Evolutionary conservation across 208 protist genomes (phyloP), one percentile per base, ranked within the genome.

Genomic region (Tritrichomonas foetus): DNA sequence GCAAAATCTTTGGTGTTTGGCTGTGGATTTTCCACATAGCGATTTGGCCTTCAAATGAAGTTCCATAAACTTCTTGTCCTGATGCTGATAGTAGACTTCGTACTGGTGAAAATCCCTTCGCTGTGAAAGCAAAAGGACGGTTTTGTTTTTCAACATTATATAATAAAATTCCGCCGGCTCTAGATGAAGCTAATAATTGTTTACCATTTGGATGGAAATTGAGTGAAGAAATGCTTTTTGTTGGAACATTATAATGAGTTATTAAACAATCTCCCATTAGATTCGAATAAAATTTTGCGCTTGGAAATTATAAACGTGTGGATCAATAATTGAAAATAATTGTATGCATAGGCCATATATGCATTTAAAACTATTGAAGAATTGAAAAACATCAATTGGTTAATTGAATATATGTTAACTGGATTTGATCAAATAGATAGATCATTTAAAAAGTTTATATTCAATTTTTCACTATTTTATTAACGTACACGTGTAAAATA

Each of bases 201-300:
- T 53, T 49, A 8, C 41, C 25, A n/a, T n/a, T 53, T n/a, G 74
- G 74, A 30, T 82, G 74, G n/a, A 82, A 82, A 14, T 49, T 25
- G 53, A 82, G 36, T 30, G 74, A 82, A 53, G 74, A 33, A n/a
- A 82, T 82, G 53, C n/a, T 47, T 82, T 82, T 82, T 49, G 41
- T 30, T 82, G 41, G 74, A 30, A 82, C 41, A 50, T 78, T 25
- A 44, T 41, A 78, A 78, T 78, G 53, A 61, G 53, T 61, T 5
- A 61, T 61, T 61, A 61, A 61, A 61, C 53, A 61, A 16, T 61
- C 53, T 22, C 16, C 16, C 53, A 61, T 61, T n/a, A n/a, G n/a
- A n/a, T n/a, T n/a, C n/a, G n/a, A n/a, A n/a, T n/a, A n/a, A n/a
- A n/a, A n/a, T n/a, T n/a, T n/a, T n/a, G n/a, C n/a, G n/a, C n/a